Percentiles rank a stretch among this genome's conserved stretches.
Conservation (phyloP, 208 protist genomes). For the Wallacemonas sp. region DNA sequence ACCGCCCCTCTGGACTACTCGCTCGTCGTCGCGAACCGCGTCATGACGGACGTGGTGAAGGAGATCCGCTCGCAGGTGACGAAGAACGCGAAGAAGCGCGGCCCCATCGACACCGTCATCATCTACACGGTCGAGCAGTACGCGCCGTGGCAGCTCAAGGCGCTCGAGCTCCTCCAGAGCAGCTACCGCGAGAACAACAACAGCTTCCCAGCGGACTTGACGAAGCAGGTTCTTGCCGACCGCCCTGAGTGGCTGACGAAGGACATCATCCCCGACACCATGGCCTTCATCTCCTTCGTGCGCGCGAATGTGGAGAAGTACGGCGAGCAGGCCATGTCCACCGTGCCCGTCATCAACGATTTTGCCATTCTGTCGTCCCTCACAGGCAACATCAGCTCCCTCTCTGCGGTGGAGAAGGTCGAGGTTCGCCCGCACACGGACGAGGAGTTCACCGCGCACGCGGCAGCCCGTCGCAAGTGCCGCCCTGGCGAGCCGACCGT, state of each 20-base stretch:
- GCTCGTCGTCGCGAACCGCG: slow-evolving; percentile 62
- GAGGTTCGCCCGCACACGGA: slow-evolving; percentile 47
- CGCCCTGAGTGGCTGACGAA: slow-evolving; percentile 67
- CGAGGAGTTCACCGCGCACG: slow-evolving; percentile 62
- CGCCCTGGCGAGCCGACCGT: slow-evolving; percentile 72
- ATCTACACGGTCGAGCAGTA: slow-evolving; percentile 74
- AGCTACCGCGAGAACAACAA: slow-evolving; percentile 51
- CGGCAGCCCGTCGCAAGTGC: slow-evolving; percentile 65
- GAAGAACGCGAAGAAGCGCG: slow-evolving; percentile 80
- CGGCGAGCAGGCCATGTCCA: slow-evolving; percentile 64
- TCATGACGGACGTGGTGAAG: slow-evolving; percentile 84
- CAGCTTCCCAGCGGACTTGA: slow-evolving; percentile 62
- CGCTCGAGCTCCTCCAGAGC: slow-evolving; percentile 59
- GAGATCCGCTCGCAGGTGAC: slow-evolving; percentile 83
- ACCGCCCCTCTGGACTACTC: slow-evolving; percentile 75
- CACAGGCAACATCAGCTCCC: slow-evolving; percentile 49
- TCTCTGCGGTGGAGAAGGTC: slow-evolving; percentile 63
- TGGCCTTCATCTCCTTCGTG: slow-evolving; percentile 90
- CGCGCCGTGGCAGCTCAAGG: slow-evolving; percentile 77
- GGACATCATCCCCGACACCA: slow-evolving; percentile 77
- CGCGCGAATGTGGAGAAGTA: slow-evolving; percentile 80
- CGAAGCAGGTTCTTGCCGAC: slow-evolving; percentile 62
- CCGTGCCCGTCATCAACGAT: slow-evolving; percentile 74
- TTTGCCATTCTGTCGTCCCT: slow-evolving; percentile 42
- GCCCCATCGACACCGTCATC: slow-evolving; percentile 50